A percentile compares a stretch with the other conserved stretches of the same genome.
These are phyloP conservation scores for Amanita inopinata DNA, from an alignment of 768 basidiomycete species.

Conservation along the genomic window DNA sequence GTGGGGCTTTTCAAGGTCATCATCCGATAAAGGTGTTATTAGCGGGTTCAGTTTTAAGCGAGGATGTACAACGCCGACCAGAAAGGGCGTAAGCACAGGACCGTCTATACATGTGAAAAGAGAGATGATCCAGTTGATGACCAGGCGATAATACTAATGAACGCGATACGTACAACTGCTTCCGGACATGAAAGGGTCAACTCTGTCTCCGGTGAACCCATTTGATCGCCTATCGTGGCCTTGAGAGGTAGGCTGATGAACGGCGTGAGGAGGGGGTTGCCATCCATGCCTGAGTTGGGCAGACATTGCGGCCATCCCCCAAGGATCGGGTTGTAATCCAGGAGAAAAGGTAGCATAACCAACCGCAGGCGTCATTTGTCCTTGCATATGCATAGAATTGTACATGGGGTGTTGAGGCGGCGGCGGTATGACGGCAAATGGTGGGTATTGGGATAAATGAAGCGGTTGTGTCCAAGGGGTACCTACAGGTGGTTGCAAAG, in stretches of 20 bases:
- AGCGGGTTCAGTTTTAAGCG: constrained; percentile 50
- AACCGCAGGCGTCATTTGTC: constrained; percentile 1
- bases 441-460: constrained; percentile 9
- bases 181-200: constrained; percentile 23
- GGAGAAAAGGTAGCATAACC: constrained; percentile 4
- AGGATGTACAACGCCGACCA: constrained; percentile 40
- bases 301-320: not conserved
- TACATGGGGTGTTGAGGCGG: not conserved
- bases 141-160: not conserved
- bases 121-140: constrained; percentile 2
- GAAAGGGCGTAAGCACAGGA: constrained; percentile 58
- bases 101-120: constrained; percentile 36
- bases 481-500: constrained; percentile 12
- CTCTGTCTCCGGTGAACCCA: constrained; percentile 15
- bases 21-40: constrained; percentile 34
- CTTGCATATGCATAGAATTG: not conserved
- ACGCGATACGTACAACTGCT: constrained; percentile 21
- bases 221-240: constrained; percentile 6
- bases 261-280: constrained; percentile 7
- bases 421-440: constrained; percentile 4
- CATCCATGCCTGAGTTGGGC: not conserved
- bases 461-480: constrained; percentile 15
- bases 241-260: constrained; percentile 12
- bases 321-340: constrained; percentile 1
- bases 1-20: constrained; percentile 32